phyloP scores from a whole-genome alignment of 1,284 basidiomycete genomes.

The Fomitopsis pinicola region DNA sequence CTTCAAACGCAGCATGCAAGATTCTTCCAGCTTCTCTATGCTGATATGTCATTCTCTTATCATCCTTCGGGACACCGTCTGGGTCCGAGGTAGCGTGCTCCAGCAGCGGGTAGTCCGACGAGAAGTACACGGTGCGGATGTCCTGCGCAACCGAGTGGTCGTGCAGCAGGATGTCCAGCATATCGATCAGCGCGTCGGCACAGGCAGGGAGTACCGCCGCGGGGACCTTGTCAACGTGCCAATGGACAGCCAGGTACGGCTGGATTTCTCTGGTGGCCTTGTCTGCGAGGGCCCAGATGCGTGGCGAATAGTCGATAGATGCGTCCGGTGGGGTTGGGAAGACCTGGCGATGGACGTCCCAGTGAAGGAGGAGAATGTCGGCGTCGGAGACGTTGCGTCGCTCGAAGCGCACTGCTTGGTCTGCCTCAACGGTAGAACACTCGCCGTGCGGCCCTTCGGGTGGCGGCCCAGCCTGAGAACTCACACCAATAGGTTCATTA shows the following conservation, averaged over 20 bases:
- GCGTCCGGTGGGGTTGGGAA: conserved; percentile 25
- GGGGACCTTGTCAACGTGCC: conserved; percentile 45
- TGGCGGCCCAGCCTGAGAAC: background rate
- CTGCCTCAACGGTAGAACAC: too few species aligned
- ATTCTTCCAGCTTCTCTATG: conserved; percentile 31
- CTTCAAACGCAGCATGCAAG: conserved; percentile 36
- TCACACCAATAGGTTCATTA: conserved; percentile 6
- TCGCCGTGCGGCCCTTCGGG: background rate
- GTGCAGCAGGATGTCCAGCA: conserved; percentile 31
- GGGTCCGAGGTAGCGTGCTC: conserved; percentile 3
- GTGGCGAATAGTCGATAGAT: conserved; percentile 32
- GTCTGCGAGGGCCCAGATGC: conserved; percentile 34
- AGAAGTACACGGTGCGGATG: conserved; percentile 40
- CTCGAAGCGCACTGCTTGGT: too few species aligned
- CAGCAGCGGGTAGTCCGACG: conserved; percentile 40
- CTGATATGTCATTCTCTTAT: background rate
- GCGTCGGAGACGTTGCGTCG: conserved; percentile 6
- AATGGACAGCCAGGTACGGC: conserved; percentile 43
- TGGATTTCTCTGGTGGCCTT: conserved; percentile 28
- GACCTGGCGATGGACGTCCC: conserved; percentile 38
- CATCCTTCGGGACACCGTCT: background rate
- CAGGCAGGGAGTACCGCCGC: conserved; percentile 36
- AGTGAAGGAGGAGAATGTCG: conserved; percentile 41
- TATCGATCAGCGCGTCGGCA: conserved; percentile 40
- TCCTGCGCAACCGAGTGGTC: conserved; percentile 24